phyloP scores from a whole-genome alignment of 495 filamentous ascomycete genomes.

The Penicillium pancosmium region DNA sequence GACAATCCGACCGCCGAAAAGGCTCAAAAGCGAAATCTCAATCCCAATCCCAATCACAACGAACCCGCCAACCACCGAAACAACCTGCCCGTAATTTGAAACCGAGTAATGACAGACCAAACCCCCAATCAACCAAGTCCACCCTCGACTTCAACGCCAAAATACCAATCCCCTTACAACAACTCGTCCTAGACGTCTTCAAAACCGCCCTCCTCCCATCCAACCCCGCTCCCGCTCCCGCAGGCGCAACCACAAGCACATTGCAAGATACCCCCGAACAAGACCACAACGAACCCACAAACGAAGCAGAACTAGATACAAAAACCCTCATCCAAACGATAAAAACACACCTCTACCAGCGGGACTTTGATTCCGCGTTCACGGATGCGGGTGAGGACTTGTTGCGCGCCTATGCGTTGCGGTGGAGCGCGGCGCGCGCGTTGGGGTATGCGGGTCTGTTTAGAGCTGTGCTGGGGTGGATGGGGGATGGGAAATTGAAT shows the following conservation, averaged over 20 bases:
- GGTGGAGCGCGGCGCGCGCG: conserved; percentile 84
- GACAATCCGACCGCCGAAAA: conserved; percentile 18
- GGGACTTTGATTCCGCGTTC: conserved; percentile 84
- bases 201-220: conserved; percentile 53
- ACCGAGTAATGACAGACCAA: conserved; percentile 8
- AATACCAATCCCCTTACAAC: conserved; percentile 61
- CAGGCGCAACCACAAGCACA: conserved; percentile 20
- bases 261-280: conserved; percentile 7
- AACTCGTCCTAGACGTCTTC: conserved; percentile 79
- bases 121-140: background rate
- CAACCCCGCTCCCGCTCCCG: conserved; percentile 13
- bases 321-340: conserved; percentile 69
- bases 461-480: conserved; percentile 35
- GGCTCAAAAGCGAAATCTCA: conserved; percentile 10
- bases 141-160: conserved; percentile 32
- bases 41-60: conserved; percentile 1
- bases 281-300: conserved; percentile 7
- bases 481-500: conserved; percentile 24
- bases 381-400: conserved; percentile 58
- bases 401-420: conserved; percentile 77
- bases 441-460: conserved; percentile 77
- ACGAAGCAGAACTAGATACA: conserved; percentile 38
- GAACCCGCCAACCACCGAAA: conserved; percentile 18
- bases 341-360: conserved; percentile 79
- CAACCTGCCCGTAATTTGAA: conserved; percentile 20